phyloP scores from a whole-genome alignment of 768 basidiomycete species.

The Amanita molliuscula region DNA sequence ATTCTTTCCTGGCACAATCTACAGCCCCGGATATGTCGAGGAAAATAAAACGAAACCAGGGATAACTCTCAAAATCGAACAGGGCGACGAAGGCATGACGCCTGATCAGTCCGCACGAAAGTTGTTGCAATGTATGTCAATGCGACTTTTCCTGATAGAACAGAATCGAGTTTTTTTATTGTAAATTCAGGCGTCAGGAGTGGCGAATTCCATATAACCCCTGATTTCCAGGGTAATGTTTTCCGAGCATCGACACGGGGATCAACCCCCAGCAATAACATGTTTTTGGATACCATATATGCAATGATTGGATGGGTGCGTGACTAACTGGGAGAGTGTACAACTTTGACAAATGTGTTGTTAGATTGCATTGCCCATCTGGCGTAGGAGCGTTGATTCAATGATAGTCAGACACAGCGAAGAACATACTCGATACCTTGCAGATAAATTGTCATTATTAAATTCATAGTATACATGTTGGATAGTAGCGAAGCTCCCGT shows the following conservation, averaged over 20 bases:
- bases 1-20: slow-evolving; percentile 78
- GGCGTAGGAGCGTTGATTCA: slow-evolving; percentile 40
- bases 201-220: slow-evolving; percentile 67
- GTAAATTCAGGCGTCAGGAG: slow-evolving; percentile 48
- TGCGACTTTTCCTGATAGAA: neutral
- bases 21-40: slow-evolving; percentile 61
- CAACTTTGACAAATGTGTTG: slow-evolving; percentile 5
- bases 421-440: slow-evolving; percentile 38
- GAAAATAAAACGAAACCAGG: slow-evolving; percentile 74
- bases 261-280: slow-evolving; percentile 46
- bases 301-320: slow-evolving; percentile 38
- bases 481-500: slow-evolving; percentile 49
- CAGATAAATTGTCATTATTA: slow-evolving; percentile 7
- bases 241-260: slow-evolving; percentile 65
- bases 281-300: slow-evolving; percentile 43
- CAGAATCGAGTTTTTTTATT: neutral
- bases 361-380: slow-evolving; percentile 42
- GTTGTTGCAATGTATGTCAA: slow-evolving; percentile 44
- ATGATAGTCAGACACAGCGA: slow-evolving; percentile 31
- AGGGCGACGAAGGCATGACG: slow-evolving; percentile 54
- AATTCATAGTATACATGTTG: slow-evolving; percentile 23
- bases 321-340: slow-evolving; percentile 7
- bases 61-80: slow-evolving; percentile 66
- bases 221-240: slow-evolving; percentile 54
- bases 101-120: slow-evolving; percentile 52